phyloP scores from a whole-genome alignment of 2,329 filamentous ascomycete species.

The Acrocalymma vagum region DNA sequence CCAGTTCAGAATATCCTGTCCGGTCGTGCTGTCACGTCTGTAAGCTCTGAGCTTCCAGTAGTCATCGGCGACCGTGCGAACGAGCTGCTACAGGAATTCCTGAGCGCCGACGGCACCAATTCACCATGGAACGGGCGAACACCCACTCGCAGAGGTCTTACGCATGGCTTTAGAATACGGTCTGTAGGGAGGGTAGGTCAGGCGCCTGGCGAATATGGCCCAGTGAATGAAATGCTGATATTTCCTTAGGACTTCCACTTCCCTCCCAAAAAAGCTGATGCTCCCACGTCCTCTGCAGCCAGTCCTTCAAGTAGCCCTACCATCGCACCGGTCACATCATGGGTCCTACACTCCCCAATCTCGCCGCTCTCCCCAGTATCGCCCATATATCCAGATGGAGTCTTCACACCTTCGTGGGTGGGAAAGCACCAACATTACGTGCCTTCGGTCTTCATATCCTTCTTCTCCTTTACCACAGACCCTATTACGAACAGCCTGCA shows the following conservation, averaged over 20 bases:
- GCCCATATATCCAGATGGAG: slow-evolving; percentile 85
- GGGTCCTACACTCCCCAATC: slow-evolving; percentile 84
- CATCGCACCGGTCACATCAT: slow-evolving; percentile 53
- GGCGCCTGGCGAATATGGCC: slow-evolving; percentile 32
- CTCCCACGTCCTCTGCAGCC: slow-evolving; percentile 61
- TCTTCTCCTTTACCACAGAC: slow-evolving; percentile 80
- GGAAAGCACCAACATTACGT: slow-evolving; percentile 87
- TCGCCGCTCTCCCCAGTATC: slow-evolving; percentile 89
- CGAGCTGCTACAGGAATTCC: slow-evolving; percentile 71
- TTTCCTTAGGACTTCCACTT: slow-evolving; percentile 61
- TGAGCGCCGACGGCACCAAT: slow-evolving; percentile 69
- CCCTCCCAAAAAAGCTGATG: slow-evolving; percentile 69
- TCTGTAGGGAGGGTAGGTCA: slow-evolving; percentile 81
- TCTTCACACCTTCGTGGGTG: slow-evolving; percentile 84
- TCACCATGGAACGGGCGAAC: slow-evolving; percentile 73
- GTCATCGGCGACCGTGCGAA: slow-evolving; percentile 72
- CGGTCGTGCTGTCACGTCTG: slow-evolving; percentile 62
- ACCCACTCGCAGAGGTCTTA: slow-evolving; percentile 53
- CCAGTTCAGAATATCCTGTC: slow-evolving; percentile 49
- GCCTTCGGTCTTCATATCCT: slow-evolving; percentile 81
- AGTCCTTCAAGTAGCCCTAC: slow-evolving; percentile 63
- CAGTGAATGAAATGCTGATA: slow-evolving; percentile 26
- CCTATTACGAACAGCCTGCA: slow-evolving; percentile 76
- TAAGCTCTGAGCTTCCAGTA: slow-evolving; percentile 75
- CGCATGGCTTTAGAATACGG: slow-evolving; percentile 72